Evolutionary conservation across 208 protist genomes (phyloP), one percentile per base, ranked within the genome.

Genomic region (Crithidia bombi): DNA sequence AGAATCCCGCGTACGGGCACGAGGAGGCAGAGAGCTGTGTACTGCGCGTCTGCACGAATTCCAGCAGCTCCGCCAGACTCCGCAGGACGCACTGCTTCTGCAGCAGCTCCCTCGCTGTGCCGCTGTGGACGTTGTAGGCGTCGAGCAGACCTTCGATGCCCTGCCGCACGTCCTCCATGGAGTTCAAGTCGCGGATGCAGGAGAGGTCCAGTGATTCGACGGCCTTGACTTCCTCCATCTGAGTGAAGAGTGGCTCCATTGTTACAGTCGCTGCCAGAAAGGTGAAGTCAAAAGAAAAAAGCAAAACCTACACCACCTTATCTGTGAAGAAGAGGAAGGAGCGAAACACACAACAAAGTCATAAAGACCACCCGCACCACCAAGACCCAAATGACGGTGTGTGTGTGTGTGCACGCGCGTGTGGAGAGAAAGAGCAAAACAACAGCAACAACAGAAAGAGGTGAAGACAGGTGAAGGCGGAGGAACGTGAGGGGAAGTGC

Each of bases 71-170:
- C 5, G 68, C 79, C 21, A 89, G 68, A 23, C 69, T 72, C 33
- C 69, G 69, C 44, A 83, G 69, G 9, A 86, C 43, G 21, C 74
- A 73, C 23, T 58, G 61, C 57, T 78, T 75, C 28, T 78, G 65
- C 1, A 75, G 44, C 5, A 54, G 23, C 11, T 81, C 56, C 1
- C 56, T 41, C 36, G 33, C 21, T 4, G 63, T 59, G 36, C 49
- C 66, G 33, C 68, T 74, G 46, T 61, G 58, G 23, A 30, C 61
- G 33, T 74, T 74, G 62, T 86, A 89, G 25, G 77, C 74, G 28
- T 89, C 83, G 26, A 89, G 57, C n/a, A 89, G 69, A 19, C 64
- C 19, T n/a, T 78, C 58, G 5, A 86, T 38, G 3, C 50, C 30
- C 43, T 81, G 70, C 10, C 74, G 69, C 7, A 66, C 68, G 12